Evolutionary conservation across 768 basidiomycete genomes (phyloP).

Genomic region (Cyathus striatus): DNA sequence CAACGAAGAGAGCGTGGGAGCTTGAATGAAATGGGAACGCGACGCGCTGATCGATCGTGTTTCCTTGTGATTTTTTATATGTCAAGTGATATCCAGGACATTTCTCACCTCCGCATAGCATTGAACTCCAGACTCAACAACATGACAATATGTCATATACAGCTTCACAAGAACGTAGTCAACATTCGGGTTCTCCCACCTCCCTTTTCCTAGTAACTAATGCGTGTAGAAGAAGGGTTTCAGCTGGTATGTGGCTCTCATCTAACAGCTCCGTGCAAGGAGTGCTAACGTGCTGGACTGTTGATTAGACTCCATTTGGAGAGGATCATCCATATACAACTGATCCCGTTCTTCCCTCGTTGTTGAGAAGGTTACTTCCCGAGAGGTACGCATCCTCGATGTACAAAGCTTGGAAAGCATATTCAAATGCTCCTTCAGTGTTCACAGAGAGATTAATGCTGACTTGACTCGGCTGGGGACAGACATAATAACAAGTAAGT

Average conservation of each 20-base stretch:
- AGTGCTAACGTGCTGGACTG: neutral
- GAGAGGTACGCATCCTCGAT: slow-evolving; percentile 18
- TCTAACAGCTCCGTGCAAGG: too few relatives aligned
- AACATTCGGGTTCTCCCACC: neutral
- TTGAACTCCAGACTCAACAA: neutral
- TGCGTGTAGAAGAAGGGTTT: slow-evolving; percentile 67
- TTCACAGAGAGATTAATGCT: slow-evolving; percentile 42
- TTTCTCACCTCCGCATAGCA: too few relatives aligned
- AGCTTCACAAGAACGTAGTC: neutral
- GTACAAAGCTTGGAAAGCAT: neutral
- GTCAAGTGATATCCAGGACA: too few relatives aligned
- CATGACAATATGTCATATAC: neutral
- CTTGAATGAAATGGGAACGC: too few relatives aligned
- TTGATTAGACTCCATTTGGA: slow-evolving; percentile 39
- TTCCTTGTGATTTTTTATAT: too few relatives aligned
- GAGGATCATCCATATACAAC: slow-evolving; percentile 57
- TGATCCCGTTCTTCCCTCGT: slow-evolving; percentile 56
- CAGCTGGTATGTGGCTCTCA: slow-evolving; percentile 38
- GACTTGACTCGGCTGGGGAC: slow-evolving; percentile 58
- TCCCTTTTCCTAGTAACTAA: slow-evolving; percentile 12
- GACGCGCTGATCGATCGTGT: too few relatives aligned
- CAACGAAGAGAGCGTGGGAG: too few relatives aligned
- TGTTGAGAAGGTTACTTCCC: slow-evolving; percentile 58
- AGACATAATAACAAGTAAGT: slow-evolving; percentile 48
- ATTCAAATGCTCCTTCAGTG: slow-evolving; percentile 33